Conservation (phyloP, 2,329 filamentous ascomycete genomes). For the Colletotrichum tropicale region DNA sequence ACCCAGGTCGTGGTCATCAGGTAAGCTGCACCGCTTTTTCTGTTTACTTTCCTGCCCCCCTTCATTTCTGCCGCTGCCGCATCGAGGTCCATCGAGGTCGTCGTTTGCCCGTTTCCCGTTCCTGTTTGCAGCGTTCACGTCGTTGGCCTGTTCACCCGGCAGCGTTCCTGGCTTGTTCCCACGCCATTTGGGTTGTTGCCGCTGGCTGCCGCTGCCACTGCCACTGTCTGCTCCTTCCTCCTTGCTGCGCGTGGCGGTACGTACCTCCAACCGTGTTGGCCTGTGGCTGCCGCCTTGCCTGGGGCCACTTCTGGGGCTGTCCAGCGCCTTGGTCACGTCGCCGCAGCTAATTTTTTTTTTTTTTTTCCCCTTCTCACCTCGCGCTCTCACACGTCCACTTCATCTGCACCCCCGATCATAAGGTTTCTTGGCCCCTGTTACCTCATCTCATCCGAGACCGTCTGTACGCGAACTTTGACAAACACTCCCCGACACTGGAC, state of each 20-base stretch:
- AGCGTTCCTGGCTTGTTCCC: not conserved
- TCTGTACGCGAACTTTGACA: slow-evolving; percentile 19
- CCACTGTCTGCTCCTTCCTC: not conserved
- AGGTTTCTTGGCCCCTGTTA: slow-evolving; percentile 22
- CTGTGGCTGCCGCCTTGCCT: slow-evolving; percentile 1
- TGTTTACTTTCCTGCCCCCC: not conserved
- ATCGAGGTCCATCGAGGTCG: not conserved
- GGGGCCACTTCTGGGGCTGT: not conserved
- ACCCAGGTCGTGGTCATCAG: not conserved
- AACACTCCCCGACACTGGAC: slow-evolving; percentile 11
- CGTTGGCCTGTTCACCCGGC: not conserved
- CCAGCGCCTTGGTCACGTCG: slow-evolving; percentile 15
- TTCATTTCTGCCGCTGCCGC: not conserved
- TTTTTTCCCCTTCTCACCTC: not conserved
- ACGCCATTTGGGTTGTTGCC: not conserved
- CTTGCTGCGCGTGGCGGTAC: not conserved
- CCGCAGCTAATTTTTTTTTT: slow-evolving; percentile 1
- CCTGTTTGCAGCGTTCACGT: not conserved
- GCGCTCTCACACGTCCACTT: not conserved
- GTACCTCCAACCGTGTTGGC: slow-evolving; percentile 4
- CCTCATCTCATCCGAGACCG: slow-evolving; percentile 20
- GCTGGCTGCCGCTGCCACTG: not conserved
- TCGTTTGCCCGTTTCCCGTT: not conserved
- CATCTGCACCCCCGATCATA: slow-evolving; percentile 20
- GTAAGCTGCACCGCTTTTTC: not conserved